Base-by-base conservation (phyloP, 2,329 filamentous ascomycete genomes). In the Geosmithia morbida region DNA sequence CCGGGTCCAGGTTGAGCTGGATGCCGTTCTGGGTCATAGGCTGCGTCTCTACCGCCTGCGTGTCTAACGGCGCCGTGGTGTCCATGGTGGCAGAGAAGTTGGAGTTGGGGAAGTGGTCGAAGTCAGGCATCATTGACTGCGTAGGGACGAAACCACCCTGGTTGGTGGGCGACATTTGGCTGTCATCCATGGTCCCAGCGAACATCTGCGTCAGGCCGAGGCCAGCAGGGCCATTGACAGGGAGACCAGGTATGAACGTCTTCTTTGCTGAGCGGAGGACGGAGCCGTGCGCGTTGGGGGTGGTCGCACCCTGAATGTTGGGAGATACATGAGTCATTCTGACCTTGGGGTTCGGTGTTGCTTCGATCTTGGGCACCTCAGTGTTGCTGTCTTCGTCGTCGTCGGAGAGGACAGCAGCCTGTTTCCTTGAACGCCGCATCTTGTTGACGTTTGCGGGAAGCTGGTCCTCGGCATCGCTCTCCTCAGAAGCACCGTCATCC, bases 141-240 rank as follows among this genome's bases (percentile, higher is more conserved):
- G 62, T 66, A 37, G 62, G 62, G 8, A 55, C 60, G 39, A 61
- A 59, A 37, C 10, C 14, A 10, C 56, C 59, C 17, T 20, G 18
- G n/a, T 51, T 49, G 29, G 48, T 48, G 17, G 54, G 48, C 54
- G 55, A 55, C 49, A 57, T 53, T 54, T 78, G 73, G 54, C 72
- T 78, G 60, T 69, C 79, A 44, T 85, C 87, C 79, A 96, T 84
- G 1, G 88, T 95, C 13, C 87, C 87, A 5, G 85, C 85, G 59
- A 95, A 96, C 51, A 92, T 90, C 56, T 95, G 89, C 0, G 87
- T 94, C 43, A 95, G 71, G 10, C 87, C 85, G 41, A 94, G 66
- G 2, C 79, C 79, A 37, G 77, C 79, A 19, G 77, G 71, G 0
- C 71, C 75, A 19, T 71, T 63, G 3, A 81, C 70, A 2, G 81